These are phyloP conservation scores for Pezicula radicicola DNA, from an alignment of 2,329 filamentous ascomycete species.

Conservation along the genomic window DNA sequence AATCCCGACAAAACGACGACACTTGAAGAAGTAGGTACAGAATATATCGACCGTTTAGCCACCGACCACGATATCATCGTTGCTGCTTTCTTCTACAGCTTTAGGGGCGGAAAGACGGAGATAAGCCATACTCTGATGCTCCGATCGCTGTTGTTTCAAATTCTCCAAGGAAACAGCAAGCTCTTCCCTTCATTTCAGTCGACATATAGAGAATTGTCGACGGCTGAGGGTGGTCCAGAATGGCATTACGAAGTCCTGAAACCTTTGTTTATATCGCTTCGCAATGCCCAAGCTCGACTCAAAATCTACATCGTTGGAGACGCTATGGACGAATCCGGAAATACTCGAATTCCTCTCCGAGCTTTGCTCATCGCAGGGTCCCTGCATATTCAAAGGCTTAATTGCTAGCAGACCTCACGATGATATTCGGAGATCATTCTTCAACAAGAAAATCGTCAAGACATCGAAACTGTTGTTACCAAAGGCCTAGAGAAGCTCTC, in stretches of 20 bases:
- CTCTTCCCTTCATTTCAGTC: background rate
- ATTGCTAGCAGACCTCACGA: background rate
- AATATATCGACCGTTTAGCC: too few relatives aligned
- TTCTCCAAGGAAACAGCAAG: constrained; percentile 3
- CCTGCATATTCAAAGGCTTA: background rate
- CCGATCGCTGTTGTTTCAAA: constrained; percentile 10
- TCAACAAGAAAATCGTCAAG: background rate
- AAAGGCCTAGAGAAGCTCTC: background rate
- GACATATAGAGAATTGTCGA: background rate
- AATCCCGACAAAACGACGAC: too few relatives aligned
- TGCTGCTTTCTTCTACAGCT: constrained; percentile 13
- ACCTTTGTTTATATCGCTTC: too few relatives aligned
- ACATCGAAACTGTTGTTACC: background rate
- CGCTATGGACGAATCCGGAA: constrained; percentile 14
- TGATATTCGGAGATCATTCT: background rate
- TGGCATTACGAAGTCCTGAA: too few relatives aligned
- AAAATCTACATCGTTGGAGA: constrained; percentile 9
- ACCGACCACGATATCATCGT: constrained; percentile 2
- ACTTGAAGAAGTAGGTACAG: too few relatives aligned
- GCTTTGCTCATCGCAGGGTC: background rate
- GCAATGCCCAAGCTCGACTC: too few relatives aligned
- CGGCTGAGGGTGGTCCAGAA: too few relatives aligned
- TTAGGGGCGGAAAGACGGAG: constrained; percentile 6
- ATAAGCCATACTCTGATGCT: constrained; percentile 12
- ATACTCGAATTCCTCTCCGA: constrained; percentile 4